Conservation (phyloP, 441 rosid species). For the Capsella rubella region DNA sequence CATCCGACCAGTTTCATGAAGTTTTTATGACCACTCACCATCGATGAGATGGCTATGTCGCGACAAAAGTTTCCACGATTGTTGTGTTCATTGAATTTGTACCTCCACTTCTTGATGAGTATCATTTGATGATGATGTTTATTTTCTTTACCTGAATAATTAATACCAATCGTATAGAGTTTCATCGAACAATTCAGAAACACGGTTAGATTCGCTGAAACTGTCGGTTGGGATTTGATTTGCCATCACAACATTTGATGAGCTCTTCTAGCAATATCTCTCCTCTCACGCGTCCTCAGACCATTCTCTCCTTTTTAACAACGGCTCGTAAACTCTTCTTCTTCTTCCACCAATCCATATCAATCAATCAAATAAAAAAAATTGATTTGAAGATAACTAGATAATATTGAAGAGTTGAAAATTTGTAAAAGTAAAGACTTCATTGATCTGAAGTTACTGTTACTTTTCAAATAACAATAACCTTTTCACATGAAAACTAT, state of each 20-base stretch:
- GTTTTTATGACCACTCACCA: constrained; percentile 15
- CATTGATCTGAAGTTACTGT: background rate
- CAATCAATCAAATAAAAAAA: background rate
- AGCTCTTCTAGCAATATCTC: background rate
- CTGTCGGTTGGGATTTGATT: background rate
- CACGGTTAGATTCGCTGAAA: background rate
- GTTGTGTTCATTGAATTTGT: background rate
- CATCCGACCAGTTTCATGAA: background rate
- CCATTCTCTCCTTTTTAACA: background rate
- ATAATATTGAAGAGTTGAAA: background rate
- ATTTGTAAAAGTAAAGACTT: background rate
- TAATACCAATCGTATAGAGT: background rate
- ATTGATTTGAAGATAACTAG: background rate
- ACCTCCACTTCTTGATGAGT: background rate
- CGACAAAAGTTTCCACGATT: background rate
- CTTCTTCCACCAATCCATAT: background rate
- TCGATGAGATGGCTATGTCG: background rate
- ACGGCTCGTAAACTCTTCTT: background rate
- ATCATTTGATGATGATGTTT: background rate
- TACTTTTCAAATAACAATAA: no score
- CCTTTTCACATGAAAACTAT: no score
- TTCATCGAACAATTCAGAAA: background rate
- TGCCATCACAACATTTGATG: background rate
- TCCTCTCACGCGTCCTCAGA: background rate
- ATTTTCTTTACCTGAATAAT: background rate